Evolutionary conservation across 164 flowering plant species (phyloP).

Genomic region (Piper betle): DNA sequence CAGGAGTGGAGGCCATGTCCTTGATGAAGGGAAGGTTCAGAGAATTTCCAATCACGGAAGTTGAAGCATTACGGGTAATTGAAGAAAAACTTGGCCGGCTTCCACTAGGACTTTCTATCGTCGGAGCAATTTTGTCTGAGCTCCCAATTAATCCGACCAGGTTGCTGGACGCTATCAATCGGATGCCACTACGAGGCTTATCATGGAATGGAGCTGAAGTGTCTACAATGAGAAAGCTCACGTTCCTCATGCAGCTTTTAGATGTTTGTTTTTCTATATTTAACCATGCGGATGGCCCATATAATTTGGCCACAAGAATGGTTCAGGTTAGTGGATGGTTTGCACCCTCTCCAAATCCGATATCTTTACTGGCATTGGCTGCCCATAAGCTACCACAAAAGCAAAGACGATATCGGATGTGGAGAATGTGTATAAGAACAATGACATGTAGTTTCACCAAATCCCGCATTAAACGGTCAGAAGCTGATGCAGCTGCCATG

Average conservation of each 20-base stretch:
- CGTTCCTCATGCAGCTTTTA: slow-evolving; percentile 69
- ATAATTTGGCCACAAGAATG: slow-evolving; percentile 82
- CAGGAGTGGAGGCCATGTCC: slow-evolving; percentile 80
- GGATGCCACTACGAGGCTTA: slow-evolving; percentile 62
- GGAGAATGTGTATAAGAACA: slow-evolving; percentile 40
- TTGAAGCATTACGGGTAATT: slow-evolving; percentile 58
- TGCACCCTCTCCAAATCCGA: slow-evolving; percentile 68
- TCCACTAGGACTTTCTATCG: slow-evolving; percentile 67
- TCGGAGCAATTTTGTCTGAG: slow-evolving; percentile 78
- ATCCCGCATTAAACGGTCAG: slow-evolving; percentile 48
- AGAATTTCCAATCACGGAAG: slow-evolving; percentile 52
- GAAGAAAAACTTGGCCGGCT: slow-evolving; percentile 86
- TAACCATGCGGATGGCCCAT: slow-evolving; percentile 88
- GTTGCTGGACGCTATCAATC: slow-evolving; percentile 64
- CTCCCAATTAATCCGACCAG: slow-evolving; percentile 80
- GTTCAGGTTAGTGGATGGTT: slow-evolving; percentile 86
- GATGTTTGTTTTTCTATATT: slow-evolving; percentile 94
- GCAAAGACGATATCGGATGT: slow-evolving; percentile 23
- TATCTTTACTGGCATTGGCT: slow-evolving; percentile 47
- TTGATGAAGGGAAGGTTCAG: slow-evolving; percentile 60
- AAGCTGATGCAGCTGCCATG: slow-evolving; percentile 71
- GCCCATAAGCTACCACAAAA: slow-evolving; percentile 60
- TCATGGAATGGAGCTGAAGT: slow-evolving; percentile 46
- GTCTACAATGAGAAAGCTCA: slow-evolving; percentile 33
- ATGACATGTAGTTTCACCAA: slow-evolving; percentile 56